phyloP scores from a whole-genome alignment of 352 stramenopile species.

The Phytophthora ramorum region DNA sequence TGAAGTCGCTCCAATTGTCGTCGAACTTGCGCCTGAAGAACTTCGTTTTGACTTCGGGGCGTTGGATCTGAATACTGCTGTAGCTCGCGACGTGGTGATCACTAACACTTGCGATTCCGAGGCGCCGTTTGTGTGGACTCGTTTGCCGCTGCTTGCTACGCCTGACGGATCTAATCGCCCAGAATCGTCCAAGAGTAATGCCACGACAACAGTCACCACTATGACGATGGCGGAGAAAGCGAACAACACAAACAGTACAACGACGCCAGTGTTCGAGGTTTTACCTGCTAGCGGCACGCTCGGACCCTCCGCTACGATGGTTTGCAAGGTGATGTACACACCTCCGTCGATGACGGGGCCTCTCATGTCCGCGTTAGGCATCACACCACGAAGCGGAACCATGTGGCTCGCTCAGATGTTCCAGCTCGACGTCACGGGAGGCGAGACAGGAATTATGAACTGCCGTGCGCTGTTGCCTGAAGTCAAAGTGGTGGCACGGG shows the following conservation, averaged over 20 bases:
- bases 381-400: conserved; percentile 18
- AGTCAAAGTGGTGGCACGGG: conserved; percentile 56
- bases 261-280: conserved; percentile 53
- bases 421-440: conserved; percentile 62
- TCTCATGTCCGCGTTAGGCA: conserved; percentile 12
- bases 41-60: conserved; percentile 85
- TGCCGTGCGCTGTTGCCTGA: conserved; percentile 66
- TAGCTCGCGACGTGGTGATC: conserved; percentile 73
- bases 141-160: conserved; percentile 14
- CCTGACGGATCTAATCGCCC: conserved; percentile 33
- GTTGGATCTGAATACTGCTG: conserved; percentile 50
- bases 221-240: conserved; percentile 28
- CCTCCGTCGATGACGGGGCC: conserved; percentile 33
- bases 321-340: conserved; percentile 68
- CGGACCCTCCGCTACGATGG: conserved; percentile 32
- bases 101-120: conserved; percentile 92
- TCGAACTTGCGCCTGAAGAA: conserved; percentile 64
- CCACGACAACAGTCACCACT: conserved; percentile 31
- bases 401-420: conserved; percentile 55
- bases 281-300: conserved; percentile 53
- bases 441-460: conserved; percentile 47
- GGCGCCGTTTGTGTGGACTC: conserved; percentile 87
- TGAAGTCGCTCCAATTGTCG: conserved; percentile 90
- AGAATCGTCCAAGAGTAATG: conserved; percentile 71
- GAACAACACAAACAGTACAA: background rate